phyloP scores from a whole-genome alignment of 208 protist genomes.

The Angomonas ambiguus region DNA sequence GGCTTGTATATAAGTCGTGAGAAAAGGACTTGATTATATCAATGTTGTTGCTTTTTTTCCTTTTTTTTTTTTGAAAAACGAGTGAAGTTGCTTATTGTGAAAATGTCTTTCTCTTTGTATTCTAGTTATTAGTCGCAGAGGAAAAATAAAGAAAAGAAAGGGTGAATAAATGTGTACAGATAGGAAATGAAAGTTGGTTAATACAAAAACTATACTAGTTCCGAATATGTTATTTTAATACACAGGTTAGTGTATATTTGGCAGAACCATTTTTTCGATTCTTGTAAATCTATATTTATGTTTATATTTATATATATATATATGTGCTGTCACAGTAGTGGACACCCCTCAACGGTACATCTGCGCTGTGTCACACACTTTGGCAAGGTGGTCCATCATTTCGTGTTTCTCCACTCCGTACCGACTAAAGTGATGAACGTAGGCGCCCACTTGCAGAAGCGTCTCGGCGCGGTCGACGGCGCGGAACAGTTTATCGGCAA shows the following conservation, averaged over 20 bases:
- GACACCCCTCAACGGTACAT: too few species aligned
- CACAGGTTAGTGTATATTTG: too few species aligned
- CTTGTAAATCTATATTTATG: too few species aligned
- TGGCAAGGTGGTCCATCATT: conserved; percentile 33
- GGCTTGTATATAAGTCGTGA: background rate
- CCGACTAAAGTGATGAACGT: conserved; percentile 63
- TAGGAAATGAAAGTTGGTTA: too few species aligned
- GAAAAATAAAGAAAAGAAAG: too few species aligned
- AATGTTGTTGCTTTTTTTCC: background rate
- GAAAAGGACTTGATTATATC: background rate
- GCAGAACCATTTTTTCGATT: too few species aligned
- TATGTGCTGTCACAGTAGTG: too few species aligned
- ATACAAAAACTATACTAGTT: too few species aligned
- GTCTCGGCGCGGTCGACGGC: conserved; percentile 39
- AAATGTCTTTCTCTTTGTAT: background rate
- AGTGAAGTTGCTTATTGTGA: background rate
- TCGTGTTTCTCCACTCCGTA: conserved; percentile 53
- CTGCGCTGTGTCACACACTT: conserved; percentile 55
- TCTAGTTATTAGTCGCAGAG: too few species aligned
- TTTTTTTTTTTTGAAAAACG: conserved; percentile 3
- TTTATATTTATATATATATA: too few species aligned
- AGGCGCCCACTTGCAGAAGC: conserved; percentile 53
- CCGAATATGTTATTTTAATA: too few species aligned
- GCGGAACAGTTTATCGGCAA: conserved; percentile 27
- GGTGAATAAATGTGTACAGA: too few species aligned